These are phyloP conservation scores for Peronospora farinosa DNA, from an alignment of 352 stramenopile species.

Conservation along the genomic window DNA sequence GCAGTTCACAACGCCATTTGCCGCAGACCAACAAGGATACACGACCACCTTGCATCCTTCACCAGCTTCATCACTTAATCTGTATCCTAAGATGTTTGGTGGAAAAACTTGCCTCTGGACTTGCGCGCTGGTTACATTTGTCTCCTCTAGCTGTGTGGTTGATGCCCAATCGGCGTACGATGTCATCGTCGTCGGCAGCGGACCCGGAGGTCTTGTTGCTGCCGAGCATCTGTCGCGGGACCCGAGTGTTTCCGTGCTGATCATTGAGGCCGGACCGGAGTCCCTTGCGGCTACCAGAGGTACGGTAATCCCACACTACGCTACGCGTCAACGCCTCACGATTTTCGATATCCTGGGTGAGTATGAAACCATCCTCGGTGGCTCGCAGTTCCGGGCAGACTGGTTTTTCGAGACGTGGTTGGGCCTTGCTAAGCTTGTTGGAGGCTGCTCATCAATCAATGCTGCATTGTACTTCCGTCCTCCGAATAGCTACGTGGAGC, in stretches of 20 bases:
- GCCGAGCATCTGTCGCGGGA: slow-evolving; percentile 57
- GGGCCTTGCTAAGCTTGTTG: slow-evolving; percentile 69
- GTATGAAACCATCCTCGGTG: slow-evolving; percentile 44
- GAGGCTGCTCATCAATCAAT: slow-evolving; percentile 75
- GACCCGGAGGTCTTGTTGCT: slow-evolving; percentile 51
- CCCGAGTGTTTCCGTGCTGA: slow-evolving; percentile 42
- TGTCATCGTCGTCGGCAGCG: slow-evolving; percentile 50
- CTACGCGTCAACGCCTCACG: slow-evolving; percentile 27
- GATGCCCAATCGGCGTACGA: slow-evolving; percentile 40
- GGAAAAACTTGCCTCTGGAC: slow-evolving; percentile 24
- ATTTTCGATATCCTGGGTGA: slow-evolving; percentile 68
- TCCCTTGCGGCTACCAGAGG: slow-evolving; percentile 45
- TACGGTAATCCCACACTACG: slow-evolving; percentile 40
- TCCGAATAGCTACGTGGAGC: slow-evolving; percentile 40
- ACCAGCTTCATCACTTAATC: not conserved
- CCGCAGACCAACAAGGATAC: slow-evolving; percentile 1
- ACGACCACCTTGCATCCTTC: slow-evolving; percentile 3
- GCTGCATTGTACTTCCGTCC: slow-evolving; percentile 71
- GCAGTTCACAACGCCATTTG: slow-evolving; percentile 4
- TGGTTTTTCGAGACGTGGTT: slow-evolving; percentile 33
- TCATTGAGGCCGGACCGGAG: slow-evolving; percentile 49
- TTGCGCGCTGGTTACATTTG: slow-evolving; percentile 18
- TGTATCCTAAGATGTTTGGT: slow-evolving; percentile 14
- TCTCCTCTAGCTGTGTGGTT: slow-evolving; percentile 10
- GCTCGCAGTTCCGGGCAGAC: slow-evolving; percentile 37